Evolutionary conservation across 352 stramenopile genomes (phyloP).

Genomic region (Thalassiosira allenii): DNA sequence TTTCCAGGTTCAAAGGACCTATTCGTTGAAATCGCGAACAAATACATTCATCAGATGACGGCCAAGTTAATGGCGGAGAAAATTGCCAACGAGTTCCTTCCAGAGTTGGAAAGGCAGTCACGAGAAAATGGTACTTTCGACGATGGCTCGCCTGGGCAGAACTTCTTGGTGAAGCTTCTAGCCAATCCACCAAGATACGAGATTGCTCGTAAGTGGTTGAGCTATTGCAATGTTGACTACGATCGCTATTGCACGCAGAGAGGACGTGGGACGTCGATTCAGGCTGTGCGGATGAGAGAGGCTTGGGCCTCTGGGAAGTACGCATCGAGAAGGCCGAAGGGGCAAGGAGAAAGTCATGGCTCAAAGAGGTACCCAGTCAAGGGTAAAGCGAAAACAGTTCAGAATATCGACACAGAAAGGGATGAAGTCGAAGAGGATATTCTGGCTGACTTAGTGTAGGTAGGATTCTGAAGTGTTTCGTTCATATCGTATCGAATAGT

Average conservation of each 20-base stretch:
- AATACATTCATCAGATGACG: neutral
- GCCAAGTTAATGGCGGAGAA: neutral
- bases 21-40: neutral
- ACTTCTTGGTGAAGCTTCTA: conserved; percentile 4
- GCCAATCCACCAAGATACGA: neutral
- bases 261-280: too few relatives aligned
- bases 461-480: neutral
- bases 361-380: neutral
- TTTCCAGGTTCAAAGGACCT: neutral
- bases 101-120: conserved; percentile 10
- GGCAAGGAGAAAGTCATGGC: too few relatives aligned
- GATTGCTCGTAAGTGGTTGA: neutral
- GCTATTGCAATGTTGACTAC: too few relatives aligned
- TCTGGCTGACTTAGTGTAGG: neutral
- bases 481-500: neutral
- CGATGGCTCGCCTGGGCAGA: conserved; percentile 12
- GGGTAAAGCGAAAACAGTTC: neutral
- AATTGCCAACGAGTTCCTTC: neutral
- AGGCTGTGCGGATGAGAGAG: too few relatives aligned
- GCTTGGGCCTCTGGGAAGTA: too few relatives aligned
- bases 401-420: neutral
- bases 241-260: too few relatives aligned
- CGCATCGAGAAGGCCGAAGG: too few relatives aligned
- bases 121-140: conserved; percentile 12
- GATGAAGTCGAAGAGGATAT: neutral